Conservation (phyloP, 2,329 filamentous ascomycete species). For the Malbranchea cinnamomea region DNA sequence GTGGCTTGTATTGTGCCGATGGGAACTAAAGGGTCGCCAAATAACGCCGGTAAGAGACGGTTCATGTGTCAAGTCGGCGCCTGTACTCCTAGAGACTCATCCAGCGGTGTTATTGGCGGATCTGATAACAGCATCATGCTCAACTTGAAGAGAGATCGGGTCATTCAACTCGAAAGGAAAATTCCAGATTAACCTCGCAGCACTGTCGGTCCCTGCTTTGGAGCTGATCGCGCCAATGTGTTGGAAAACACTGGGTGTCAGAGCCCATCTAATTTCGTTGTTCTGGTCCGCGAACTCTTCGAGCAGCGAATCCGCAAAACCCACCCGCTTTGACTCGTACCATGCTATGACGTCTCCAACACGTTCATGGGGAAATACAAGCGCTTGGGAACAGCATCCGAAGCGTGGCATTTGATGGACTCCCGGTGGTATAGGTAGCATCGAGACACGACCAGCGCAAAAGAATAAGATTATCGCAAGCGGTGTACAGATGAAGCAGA, state of each 20-base stretch:
- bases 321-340: conserved; percentile 6
- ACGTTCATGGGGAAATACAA: conserved; percentile 6
- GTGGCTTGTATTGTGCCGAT: too few species aligned
- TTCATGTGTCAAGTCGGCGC: too few species aligned
- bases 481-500: conserved; percentile 4
- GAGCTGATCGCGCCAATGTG: conserved; percentile 7
- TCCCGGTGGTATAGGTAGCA: conserved; percentile 4
- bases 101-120: background rate
- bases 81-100: too few species aligned
- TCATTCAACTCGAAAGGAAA: conserved; percentile 7
- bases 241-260: conserved; percentile 6
- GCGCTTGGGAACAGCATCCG: conserved; percentile 7
- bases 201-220: conserved; percentile 3
- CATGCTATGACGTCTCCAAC: conserved; percentile 4
- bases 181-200: conserved; percentile 6
- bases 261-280: conserved; percentile 7
- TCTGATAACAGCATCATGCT: conserved; percentile 3
- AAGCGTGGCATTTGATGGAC: conserved; percentile 7
- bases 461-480: conserved; percentile 6
- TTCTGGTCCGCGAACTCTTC: conserved; percentile 7
- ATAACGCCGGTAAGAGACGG: too few species aligned
- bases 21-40: too few species aligned
- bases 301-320: conserved; percentile 5
- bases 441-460: conserved; percentile 2
- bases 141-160: conserved; percentile 4